phyloP scores from a whole-genome alignment of 345 rosid species.

The Triadica sebifera region DNA sequence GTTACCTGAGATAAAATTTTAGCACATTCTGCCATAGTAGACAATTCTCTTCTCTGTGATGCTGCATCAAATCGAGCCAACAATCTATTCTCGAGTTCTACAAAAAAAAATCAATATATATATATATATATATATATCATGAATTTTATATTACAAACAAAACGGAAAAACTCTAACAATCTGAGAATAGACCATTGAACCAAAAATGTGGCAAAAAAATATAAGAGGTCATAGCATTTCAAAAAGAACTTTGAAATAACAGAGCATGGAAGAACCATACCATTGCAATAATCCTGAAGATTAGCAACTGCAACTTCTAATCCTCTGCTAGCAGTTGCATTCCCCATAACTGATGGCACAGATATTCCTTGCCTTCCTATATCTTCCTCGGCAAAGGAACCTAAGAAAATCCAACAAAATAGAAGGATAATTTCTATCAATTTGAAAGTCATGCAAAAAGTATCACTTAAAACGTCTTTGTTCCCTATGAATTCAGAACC shows the following conservation, averaged over 20 bases:
- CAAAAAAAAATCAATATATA: constrained; percentile 14
- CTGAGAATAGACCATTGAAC: not conserved
- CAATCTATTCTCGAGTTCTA: constrained; percentile 97
- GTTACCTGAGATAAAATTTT: constrained; percentile 94
- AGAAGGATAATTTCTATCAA: constrained; percentile 15
- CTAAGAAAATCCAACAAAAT: constrained; percentile 40
- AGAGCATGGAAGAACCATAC: constrained; percentile 40
- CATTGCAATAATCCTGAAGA: constrained; percentile 99
- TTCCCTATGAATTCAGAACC: not conserved
- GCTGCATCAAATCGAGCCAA: constrained; percentile 93
- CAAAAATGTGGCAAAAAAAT: not conserved
- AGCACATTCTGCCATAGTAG: constrained; percentile 98
- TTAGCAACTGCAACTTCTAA: constrained; percentile 97
- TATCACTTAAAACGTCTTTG: not conserved
- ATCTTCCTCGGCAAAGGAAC: constrained; percentile 99
- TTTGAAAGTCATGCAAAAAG: constrained; percentile 13
- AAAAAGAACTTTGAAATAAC: constrained; percentile 7
- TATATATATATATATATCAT: too few species aligned
- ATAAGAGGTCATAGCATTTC: not conserved
- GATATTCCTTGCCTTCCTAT: constrained; percentile 78
- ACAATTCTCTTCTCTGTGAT: constrained; percentile 90
- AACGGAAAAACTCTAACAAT: not conserved
- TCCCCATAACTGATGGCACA: constrained; percentile 62
- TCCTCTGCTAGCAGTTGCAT: constrained; percentile 91
- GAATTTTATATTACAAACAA: not conserved